phyloP scores from a whole-genome alignment of 2,329 filamentous ascomycete genomes.

The Aspergillus puulaauensis region DNA sequence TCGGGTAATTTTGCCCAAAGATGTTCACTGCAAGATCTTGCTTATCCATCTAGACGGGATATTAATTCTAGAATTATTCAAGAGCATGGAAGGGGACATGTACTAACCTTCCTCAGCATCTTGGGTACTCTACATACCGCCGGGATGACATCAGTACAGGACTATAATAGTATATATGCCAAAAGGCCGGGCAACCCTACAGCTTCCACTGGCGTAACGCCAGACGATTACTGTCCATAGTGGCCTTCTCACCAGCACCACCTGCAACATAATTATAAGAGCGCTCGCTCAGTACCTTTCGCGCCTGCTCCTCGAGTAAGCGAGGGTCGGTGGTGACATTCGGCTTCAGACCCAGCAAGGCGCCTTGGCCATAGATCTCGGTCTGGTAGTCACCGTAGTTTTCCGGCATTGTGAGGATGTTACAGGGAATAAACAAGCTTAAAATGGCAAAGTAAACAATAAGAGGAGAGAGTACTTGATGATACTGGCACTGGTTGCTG shows the following conservation, averaged over 20 bases:
- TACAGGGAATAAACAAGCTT: not conserved
- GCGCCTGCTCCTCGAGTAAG: slow-evolving; percentile 57
- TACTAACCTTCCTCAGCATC: slow-evolving; percentile 43
- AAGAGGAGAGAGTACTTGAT: not conserved
- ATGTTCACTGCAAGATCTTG: slow-evolving; percentile 54
- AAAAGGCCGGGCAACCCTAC: slow-evolving; percentile 21
- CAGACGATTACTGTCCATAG: slow-evolving; percentile 59
- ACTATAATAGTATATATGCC: not conserved
- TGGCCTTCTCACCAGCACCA: slow-evolving; percentile 62
- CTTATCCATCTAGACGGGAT: slow-evolving; percentile 25
- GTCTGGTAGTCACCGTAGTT: slow-evolving; percentile 48
- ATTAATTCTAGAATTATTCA: not conserved
- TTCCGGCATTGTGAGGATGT: slow-evolving; percentile 25
- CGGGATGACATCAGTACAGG: not conserved
- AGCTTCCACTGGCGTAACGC: slow-evolving; percentile 56
- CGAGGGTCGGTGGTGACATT: slow-evolving; percentile 60
- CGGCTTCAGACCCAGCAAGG: slow-evolving; percentile 50
- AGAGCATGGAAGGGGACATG: not conserved
- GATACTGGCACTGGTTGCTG: not conserved
- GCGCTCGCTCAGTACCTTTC: slow-evolving; percentile 46
- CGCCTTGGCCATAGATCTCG: slow-evolving; percentile 54
- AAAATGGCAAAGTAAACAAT: not conserved
- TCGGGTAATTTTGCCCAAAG: slow-evolving; percentile 50
- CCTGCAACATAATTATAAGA: slow-evolving; percentile 62
- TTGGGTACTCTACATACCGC: slow-evolving; percentile 49